These are phyloP conservation scores for Symbiodinium pilosum DNA, from an alignment of 73 alveolate genomes.

Conservation along the genomic window DNA sequence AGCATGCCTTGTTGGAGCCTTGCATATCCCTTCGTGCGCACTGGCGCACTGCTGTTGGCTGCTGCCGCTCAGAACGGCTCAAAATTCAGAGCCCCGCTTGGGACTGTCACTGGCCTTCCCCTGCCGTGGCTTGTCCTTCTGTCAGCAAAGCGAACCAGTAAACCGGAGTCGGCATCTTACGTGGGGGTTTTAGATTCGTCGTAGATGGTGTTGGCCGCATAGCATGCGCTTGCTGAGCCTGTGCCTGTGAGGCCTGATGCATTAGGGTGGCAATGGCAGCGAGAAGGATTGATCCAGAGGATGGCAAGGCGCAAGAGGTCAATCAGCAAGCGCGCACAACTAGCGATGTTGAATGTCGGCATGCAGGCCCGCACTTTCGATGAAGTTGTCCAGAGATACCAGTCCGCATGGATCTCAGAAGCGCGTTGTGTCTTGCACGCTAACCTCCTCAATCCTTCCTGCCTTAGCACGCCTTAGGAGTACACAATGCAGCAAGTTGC, in stretches of 20 bases:
- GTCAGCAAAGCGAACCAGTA: conserved; percentile 68
- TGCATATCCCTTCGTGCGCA: no score
- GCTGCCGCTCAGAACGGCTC: conserved; percentile 12
- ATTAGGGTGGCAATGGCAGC: conserved; percentile 22
- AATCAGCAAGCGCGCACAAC: background rate
- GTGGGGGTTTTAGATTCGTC: background rate
- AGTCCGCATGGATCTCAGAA: conserved; percentile 36
- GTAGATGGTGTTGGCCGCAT: background rate
- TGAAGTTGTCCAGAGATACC: conserved; percentile 39
- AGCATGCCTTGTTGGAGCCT: no score
- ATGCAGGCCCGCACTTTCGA: conserved; percentile 51
- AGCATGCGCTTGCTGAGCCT: background rate
- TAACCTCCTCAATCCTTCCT: background rate
- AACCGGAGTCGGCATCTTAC: no score
- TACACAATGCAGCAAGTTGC: conserved; percentile 31
- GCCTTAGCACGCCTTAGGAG: conserved; percentile 11
- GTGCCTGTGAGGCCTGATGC: conserved; percentile 64
- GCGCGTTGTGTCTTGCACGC: background rate
- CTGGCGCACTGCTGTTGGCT: no score
- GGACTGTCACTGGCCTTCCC: conserved; percentile 52
- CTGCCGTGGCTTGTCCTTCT: conserved; percentile 19
- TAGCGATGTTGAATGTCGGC: background rate
- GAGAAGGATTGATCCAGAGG: conserved; percentile 72
- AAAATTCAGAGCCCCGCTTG: conserved; percentile 69
- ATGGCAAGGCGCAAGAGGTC: conserved; percentile 56